Evolutionary conservation across 129 eudicot species (phyloP).

Genomic region (Flaveria robusta): DNA sequence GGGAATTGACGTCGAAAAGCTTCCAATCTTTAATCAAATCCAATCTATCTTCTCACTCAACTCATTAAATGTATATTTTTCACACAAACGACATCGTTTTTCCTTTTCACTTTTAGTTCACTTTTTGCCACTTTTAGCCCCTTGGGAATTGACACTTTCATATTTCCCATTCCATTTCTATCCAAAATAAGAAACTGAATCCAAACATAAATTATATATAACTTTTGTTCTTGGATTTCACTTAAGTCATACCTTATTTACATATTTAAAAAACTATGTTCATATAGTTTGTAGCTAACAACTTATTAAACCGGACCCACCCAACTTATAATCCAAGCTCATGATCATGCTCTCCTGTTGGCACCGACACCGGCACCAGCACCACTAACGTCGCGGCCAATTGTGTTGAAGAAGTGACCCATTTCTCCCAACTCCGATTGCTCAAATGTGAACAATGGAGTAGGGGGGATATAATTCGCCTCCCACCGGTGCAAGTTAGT

Average conservation of each 20-base stretch:
- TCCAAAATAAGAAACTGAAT: neutral
- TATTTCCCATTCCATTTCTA: slow-evolving; percentile 29
- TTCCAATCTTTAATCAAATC: slow-evolving; percentile 46
- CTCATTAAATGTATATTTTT: slow-evolving; percentile 27
- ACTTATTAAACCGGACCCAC: slow-evolving; percentile 38
- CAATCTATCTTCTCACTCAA: slow-evolving; percentile 34
- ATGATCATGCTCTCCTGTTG: neutral
- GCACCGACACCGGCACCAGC: neutral
- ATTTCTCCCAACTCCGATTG: slow-evolving; percentile 27
- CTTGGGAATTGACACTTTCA: slow-evolving; percentile 39
- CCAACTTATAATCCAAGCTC: slow-evolving; percentile 18
- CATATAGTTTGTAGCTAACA: slow-evolving; percentile 42
- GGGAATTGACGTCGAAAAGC: slow-evolving; percentile 36
- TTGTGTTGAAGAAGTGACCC: slow-evolving; percentile 28
- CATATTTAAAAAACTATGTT: slow-evolving; percentile 20
- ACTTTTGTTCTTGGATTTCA: slow-evolving; percentile 2
- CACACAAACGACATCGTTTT: slow-evolving; percentile 18
- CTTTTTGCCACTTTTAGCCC: slow-evolving; percentile 35
- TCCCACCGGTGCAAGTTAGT: slow-evolving; percentile 42
- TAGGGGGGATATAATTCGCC: slow-evolving; percentile 28
- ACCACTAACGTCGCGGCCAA: slow-evolving; percentile 13
- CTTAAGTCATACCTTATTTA: slow-evolving; percentile 18
- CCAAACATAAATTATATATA: neutral
- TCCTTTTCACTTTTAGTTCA: slow-evolving; percentile 30
- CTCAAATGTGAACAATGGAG: slow-evolving; percentile 30